Conservation (phyloP, 2,329 filamentous ascomycete genomes). For the Pseudogymnoascus sp. region DNA sequence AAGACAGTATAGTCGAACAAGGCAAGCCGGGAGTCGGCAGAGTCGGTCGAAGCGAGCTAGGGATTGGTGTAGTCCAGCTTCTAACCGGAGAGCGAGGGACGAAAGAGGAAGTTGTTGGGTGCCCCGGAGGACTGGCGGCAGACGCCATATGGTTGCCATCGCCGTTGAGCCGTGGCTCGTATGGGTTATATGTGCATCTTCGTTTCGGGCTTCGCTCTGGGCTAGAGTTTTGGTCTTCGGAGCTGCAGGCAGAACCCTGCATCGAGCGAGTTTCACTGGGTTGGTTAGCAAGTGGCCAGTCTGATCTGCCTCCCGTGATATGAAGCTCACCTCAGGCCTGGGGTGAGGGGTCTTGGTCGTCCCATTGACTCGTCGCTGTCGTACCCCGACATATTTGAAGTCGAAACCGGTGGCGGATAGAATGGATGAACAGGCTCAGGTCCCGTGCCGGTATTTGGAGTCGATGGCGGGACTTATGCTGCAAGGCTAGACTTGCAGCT, state of each 20-base stretch:
- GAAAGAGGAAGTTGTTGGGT: background rate
- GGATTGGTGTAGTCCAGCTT: background rate
- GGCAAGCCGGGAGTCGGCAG: background rate
- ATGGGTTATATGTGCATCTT: background rate
- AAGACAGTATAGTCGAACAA: background rate
- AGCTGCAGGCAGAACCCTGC: background rate
- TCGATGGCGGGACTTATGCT: too few relatives aligned
- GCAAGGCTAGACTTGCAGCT: slow-evolving; percentile 4
- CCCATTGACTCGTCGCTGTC: background rate
- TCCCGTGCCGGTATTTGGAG: background rate
- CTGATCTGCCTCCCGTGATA: background rate
- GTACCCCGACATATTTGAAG: slow-evolving; percentile 2
- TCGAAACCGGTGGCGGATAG: background rate
- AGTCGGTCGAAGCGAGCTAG: background rate
- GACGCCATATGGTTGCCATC: background rate
- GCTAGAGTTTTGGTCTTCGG: background rate
- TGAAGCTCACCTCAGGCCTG: background rate
- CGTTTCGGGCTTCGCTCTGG: background rate
- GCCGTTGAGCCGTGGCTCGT: background rate
- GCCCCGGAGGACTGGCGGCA: background rate
- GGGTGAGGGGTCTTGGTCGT: background rate
- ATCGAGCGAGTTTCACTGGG: background rate
- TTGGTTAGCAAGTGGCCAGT: background rate
- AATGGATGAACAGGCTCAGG: background rate
- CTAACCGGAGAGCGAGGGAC: background rate